Base-by-base conservation (phyloP, 2,329 filamentous ascomycete species). In the Fusarium duplospermum region DNA sequence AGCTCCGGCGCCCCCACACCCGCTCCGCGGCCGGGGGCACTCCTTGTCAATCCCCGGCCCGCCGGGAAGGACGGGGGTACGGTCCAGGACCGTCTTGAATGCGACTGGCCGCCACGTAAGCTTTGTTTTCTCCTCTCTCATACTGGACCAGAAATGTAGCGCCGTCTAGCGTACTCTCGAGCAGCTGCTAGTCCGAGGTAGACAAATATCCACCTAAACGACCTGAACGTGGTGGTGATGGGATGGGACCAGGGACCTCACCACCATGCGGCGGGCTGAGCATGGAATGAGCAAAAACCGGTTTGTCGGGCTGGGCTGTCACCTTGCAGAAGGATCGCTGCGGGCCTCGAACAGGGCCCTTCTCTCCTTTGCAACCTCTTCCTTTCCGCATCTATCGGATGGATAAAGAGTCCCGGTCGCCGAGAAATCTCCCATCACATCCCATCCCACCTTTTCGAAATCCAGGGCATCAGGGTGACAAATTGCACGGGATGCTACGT, bases 281-380 rank as follows among this genome's bases (percentile, higher is more conserved):
- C 60, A 52, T 61, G 47, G 54, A 69, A 62, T 57, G 62, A 65
- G 47, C 11, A 36, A 73, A 75, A 75, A 75, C 72, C 70, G 72
- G 72, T 75, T 75, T 75, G 66, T 62, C 62, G 62, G 66, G 64
- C 58, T 67, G 56, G 66, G 59, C 47, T 67, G 56, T 70, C 72
- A 74, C 72, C 61, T 75, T 60, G 63, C 66, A 70, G 69, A 54
- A 75, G 54, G 71, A 62, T 72, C 65, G n/a, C 56, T 72, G 72
- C 58, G 38, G 69, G 72, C 68, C 71, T 74, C 72, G 64, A 74
- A 74, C 71, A 47, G 47, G 56, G 62, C 35, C 31, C 40, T 27
- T 36, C 10, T 62, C 33, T 20, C 24, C 11, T 31, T 38, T 20
- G 45, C 42, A 27, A n/a, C 31, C 29, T 59, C 10, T 66, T 54